Base-by-base conservation (phyloP, 2,329 filamentous ascomycete species). In the Botrytis galanthina region DNA sequence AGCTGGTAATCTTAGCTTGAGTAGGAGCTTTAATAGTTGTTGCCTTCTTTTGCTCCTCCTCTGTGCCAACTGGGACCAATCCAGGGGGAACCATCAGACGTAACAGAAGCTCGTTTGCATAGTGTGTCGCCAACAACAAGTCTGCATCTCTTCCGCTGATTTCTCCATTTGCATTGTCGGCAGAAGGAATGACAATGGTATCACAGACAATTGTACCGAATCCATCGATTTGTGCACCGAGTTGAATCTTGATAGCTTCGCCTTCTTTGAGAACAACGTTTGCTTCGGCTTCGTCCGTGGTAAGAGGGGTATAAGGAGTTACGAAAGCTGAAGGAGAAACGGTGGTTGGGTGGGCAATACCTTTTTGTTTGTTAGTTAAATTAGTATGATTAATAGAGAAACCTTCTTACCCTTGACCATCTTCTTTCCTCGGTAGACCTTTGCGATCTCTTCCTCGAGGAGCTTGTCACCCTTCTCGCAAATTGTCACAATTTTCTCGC, bases 341-440 rank as follows among this genome's bases (percentile, higher is more conserved):
- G 76, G 96, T 99, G 74, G 94, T 97, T 74, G 96, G 96, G 87
- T 98, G 95, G 73, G 92, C 90, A 84, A 97, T 93, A 81, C 95
- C 92, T 94, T 71, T 79, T 74, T 78, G 81, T 75, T 78, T 75
- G 73, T 75, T 75, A 57, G n/a, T 26, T n/a, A 9, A 63, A 39
- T 48, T 39, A 51, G 85, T 86, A 54, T 32, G 22, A 59, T 16
- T 2, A 32, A 39, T 42, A 51, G 67, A 70, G 14, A 22, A 32
- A 16, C 5, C 14, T 64, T 37, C 74, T 39, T 81, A 93, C 93
- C 96, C 89, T 99, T 99, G 83, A 86, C 83, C 81, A 98, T 91
- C 87, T 98, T 98, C 89, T 98, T 98, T 84, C 95, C 95, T 83
- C 97, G 95, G 89, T 96, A 99, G 81, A 99, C 95, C 88, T 98